Evolutionary conservation across 306 rosid genomes (phyloP), one percentile per base, ranked within the genome.

Genomic region (Comarum palustre): DNA sequence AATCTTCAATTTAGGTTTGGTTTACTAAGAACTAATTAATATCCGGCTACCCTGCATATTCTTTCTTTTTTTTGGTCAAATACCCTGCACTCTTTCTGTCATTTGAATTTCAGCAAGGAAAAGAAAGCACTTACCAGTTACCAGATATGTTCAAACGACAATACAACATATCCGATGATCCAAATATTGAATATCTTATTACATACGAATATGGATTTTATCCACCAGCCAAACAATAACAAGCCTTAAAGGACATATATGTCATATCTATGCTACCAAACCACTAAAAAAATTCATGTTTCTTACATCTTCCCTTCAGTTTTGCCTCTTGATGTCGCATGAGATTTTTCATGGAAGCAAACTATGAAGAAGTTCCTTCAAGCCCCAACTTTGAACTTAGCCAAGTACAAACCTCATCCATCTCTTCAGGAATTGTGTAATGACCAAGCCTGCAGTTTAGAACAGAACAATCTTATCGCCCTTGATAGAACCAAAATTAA

Each of bases 391-490:
- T 91, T 65, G 96, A 88, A 12, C 64, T 54, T 74, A 94, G 80
- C 97, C 97, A 94, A 27, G 83, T 78, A 74, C 99, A 90, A 20
- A 91, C 90, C 77, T 90, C 92, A 16, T 95, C 96, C 90, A 88
- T 91, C 87, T 95, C 99, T 86, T 88, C 90, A 1, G 99, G 99
- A 55, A 87, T 78, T 27, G 99, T 95, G 74, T 85, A 84, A 84
- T 95, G 99, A 54, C 97, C 99, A 73, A 95, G 97, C 73, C 99
- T 94, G 80, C 82, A 84, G 20, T 16, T 52, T 27, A 22, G 36
- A 66, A 73, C 46, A 12, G 17, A 73, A 32, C 27, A 58, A 11
- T 58, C 15, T 57, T 29, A 13, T 42, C 11, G n/a, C 60, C 43
- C 5, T 27, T 19, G 1, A 75, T 15, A 50, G 41, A 45, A 24